Percentiles rank a stretch among this genome's conserved stretches.
phyloP scores from a whole-genome alignment of 2,329 filamentous ascomycete genomes.

The Tolypocladium sp. region DNA sequence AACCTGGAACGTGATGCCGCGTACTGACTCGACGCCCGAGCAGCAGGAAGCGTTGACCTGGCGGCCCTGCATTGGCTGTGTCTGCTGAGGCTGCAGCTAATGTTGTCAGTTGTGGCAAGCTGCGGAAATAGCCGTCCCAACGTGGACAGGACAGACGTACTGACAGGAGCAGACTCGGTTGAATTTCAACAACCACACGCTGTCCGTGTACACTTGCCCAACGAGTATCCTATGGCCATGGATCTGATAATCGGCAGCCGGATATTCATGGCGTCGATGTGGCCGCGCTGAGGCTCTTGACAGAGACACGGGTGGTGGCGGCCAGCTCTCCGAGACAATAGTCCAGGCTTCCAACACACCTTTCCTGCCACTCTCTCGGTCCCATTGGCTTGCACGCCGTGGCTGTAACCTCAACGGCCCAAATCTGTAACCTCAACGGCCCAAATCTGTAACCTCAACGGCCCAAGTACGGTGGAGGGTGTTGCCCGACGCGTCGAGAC shows the following conservation, averaged over 20 bases:
- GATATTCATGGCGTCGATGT: neutral
- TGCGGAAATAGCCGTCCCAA: neutral
- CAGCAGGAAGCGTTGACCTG: neutral
- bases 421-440: neutral
- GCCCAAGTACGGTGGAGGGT: too few relatives aligned
- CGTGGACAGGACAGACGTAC: neutral
- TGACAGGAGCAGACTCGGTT: neutral
- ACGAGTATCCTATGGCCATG: neutral
- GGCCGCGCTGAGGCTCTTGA: neutral
- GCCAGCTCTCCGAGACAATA: neutral
- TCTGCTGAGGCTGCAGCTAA: neutral
- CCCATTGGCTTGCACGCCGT: neutral
- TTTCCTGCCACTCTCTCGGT: neutral
- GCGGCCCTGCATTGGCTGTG: neutral
- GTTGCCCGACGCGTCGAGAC: too few relatives aligned
- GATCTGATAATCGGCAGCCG: neutral
- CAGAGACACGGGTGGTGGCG: neutral
- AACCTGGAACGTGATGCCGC: neutral
- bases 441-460: neutral
- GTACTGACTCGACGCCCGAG: neutral
- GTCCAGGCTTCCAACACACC: neutral
- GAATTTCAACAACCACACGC: neutral
- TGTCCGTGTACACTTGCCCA: neutral
- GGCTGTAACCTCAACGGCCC: neutral
- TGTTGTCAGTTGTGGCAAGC: neutral